Evolutionary conservation across 2,329 filamentous ascomycete genomes (phyloP).

Genomic region (Teratosphaeria viscida): DNA sequence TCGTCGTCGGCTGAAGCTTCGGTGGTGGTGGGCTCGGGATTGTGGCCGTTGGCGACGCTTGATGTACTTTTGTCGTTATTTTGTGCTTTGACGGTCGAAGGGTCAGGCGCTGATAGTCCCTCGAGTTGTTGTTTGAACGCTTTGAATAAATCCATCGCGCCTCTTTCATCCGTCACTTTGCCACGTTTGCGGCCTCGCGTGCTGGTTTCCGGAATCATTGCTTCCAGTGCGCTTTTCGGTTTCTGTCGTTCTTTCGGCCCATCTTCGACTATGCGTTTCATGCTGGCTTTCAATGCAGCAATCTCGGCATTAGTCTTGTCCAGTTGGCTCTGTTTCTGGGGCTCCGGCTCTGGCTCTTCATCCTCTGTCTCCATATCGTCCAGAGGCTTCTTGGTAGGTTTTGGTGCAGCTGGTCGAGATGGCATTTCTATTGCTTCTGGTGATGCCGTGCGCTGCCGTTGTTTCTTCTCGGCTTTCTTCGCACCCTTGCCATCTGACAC

Average conservation of each 20-base stretch:
- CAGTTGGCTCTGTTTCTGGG: constrained; percentile 6
- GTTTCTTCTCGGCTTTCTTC: constrained; percentile 2
- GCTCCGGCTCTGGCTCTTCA: constrained; percentile 13
- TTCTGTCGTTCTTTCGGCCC: constrained; percentile 36
- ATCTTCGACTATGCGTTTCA: constrained; percentile 50
- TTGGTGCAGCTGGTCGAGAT: background rate
- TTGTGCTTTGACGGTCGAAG: background rate
- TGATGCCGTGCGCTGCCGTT: background rate
- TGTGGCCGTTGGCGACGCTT: background rate
- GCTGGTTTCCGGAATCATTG: constrained; percentile 63
- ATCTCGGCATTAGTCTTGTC: constrained; percentile 69
- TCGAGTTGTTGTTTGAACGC: constrained; percentile 57
- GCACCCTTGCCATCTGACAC: constrained; percentile 14
- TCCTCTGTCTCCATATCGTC: constrained; percentile 6
- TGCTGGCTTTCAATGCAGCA: constrained; percentile 67
- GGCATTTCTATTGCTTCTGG: constrained; percentile 1
- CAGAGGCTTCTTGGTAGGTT: background rate
- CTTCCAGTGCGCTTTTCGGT: constrained; percentile 58
- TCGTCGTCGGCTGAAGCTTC: constrained; percentile 41
- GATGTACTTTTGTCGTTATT: background rate
- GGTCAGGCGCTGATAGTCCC: constrained; percentile 14
- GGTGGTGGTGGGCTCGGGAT: constrained; percentile 1
- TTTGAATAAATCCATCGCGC: background rate
- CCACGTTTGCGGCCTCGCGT: constrained; percentile 60
- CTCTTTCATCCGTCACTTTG: constrained; percentile 28